These are phyloP conservation scores for Petunia secreta DNA, from an alignment of 257 asterid species.

Conservation along the genomic window DNA sequence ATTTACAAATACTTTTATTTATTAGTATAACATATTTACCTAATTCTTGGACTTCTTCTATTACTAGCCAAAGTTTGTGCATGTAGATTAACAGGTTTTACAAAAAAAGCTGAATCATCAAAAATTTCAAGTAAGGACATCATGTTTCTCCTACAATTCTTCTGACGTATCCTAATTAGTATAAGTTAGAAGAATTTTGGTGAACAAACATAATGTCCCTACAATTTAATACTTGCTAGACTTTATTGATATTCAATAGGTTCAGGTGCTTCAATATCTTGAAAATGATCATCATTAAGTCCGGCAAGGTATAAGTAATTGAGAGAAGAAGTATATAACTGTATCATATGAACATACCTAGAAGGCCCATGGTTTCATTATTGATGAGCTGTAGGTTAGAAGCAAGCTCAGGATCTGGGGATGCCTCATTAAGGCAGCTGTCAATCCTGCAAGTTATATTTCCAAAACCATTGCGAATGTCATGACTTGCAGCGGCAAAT, in stretches of 20 bases:
- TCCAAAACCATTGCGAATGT: slow-evolving; percentile 45
- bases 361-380: slow-evolving; percentile 50
- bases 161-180: not conserved
- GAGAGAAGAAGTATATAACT: not conserved
- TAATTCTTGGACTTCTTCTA: not conserved
- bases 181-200: too few relatives aligned
- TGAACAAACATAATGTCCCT: too few relatives aligned
- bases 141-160: not conserved
- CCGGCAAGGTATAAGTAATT: not conserved
- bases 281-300: not conserved
- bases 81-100: not conserved
- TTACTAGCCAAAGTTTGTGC: not conserved
- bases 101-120: not conserved
- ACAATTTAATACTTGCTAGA: not conserved
- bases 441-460: slow-evolving; percentile 39
- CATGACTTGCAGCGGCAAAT: slow-evolving; percentile 45
- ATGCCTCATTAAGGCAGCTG: slow-evolving; percentile 25
- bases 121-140: not conserved
- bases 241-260: not conserved
- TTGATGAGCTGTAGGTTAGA: slow-evolving; percentile 26
- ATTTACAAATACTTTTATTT: not conserved
- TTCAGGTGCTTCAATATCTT: not conserved
- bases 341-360: slow-evolving; percentile 37
- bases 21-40: too few relatives aligned
- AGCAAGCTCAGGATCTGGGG: slow-evolving; percentile 25